Percentiles rank a stretch among this genome's conserved stretches.
These are phyloP conservation scores for Lactifluus hygrophoroides DNA, from an alignment of 768 basidiomycete species.

Conservation along the genomic window DNA sequence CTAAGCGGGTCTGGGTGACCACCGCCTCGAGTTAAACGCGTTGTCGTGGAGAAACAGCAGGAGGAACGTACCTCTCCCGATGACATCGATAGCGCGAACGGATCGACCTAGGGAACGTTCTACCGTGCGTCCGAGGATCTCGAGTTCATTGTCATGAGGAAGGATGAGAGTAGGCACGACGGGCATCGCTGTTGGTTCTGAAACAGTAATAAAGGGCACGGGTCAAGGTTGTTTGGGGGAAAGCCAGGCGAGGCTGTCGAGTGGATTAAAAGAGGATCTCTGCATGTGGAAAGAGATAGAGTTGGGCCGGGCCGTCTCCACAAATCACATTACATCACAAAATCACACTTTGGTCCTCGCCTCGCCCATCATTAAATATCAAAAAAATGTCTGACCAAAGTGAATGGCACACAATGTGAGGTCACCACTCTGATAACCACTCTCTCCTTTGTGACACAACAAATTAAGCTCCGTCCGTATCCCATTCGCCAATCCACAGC, in stretches of 20 bases:
- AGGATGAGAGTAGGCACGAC: constrained; percentile 6
- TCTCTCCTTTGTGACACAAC: constrained; percentile 1
- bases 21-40: neutral
- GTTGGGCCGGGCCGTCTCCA: neutral
- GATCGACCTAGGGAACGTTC: constrained; percentile 10
- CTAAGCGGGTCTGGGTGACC: constrained; percentile 4
- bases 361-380: no score
- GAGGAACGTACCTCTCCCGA: constrained; percentile 20
- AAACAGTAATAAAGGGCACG: neutral
- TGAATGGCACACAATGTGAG: constrained; percentile 52
- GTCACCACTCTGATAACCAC: neutral
- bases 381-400: no score
- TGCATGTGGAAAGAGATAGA: neutral
- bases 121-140: constrained; percentile 20
- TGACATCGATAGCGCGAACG: constrained; percentile 21
- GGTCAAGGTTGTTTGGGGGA: neutral
- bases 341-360: neutral
- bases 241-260: neutral
- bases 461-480: constrained; percentile 43
- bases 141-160: constrained; percentile 18
- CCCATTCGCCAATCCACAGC: constrained; percentile 64
- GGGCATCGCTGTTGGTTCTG: constrained; percentile 4
- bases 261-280: neutral
- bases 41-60: neutral
- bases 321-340: neutral